These are phyloP conservation scores for Lepiota subincarnata DNA, from an alignment of 768 basidiomycete species.

Conservation along the genomic window DNA sequence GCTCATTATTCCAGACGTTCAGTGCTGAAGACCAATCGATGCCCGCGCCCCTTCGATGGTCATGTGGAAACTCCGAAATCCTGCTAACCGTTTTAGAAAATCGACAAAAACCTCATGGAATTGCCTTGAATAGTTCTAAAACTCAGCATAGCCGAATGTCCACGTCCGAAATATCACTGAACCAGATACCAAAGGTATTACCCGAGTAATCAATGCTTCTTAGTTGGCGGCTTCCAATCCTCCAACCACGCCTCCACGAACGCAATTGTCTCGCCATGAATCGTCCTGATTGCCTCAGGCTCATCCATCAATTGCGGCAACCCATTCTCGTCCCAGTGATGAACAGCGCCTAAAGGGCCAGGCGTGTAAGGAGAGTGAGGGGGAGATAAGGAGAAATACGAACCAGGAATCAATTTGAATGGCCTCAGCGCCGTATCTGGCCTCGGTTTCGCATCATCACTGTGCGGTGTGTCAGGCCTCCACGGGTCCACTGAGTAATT, in stretches of 20 bases:
- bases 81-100: too few relatives aligned
- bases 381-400: constrained; percentile 21
- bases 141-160: too few relatives aligned
- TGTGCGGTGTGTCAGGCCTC: constrained; percentile 84
- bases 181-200: too few relatives aligned
- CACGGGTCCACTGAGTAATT: constrained; percentile 72
- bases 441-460: constrained; percentile 62
- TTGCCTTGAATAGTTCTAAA: too few relatives aligned
- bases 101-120: too few relatives aligned
- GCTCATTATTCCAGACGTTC: too few relatives aligned
- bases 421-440: constrained; percentile 71
- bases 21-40: too few relatives aligned
- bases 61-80: too few relatives aligned
- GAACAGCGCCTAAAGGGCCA: constrained; percentile 52
- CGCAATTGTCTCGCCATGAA: constrained; percentile 74
- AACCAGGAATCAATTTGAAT: constrained; percentile 84
- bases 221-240: constrained; percentile 35
- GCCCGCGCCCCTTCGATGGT: too few relatives aligned
- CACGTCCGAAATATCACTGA: too few relatives aligned
- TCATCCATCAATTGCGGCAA: constrained; percentile 55
- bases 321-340: constrained; percentile 79
- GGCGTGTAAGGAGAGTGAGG: background rate
- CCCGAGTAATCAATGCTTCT: constrained; percentile 9
- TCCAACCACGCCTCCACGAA: constrained; percentile 78
- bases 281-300: constrained; percentile 71